These are phyloP conservation scores for Cercis canadensis DNA, from an alignment of 306 rosid species.

Conservation along the genomic window DNA sequence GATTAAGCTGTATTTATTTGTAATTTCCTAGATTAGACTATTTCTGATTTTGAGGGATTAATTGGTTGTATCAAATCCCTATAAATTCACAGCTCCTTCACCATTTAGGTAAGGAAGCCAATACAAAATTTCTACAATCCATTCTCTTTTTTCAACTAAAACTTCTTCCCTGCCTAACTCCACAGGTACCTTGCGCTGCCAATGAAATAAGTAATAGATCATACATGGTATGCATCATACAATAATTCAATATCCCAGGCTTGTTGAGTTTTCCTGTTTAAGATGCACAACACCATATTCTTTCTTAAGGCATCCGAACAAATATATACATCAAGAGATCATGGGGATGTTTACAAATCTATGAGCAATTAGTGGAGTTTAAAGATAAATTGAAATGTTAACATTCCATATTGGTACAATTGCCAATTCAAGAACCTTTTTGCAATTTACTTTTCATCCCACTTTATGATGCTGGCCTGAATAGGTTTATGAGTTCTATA, in stretches of 20 bases:
- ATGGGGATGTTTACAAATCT: neutral
- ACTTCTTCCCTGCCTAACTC: neutral
- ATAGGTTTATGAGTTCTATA: neutral
- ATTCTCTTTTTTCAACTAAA: neutral
- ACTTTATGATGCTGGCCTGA: neutral
- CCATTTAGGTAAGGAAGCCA: no score
- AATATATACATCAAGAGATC: neutral
- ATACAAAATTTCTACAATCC: no score
- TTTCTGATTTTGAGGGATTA: no score
- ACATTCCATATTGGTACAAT: neutral
- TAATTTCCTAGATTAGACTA: no score
- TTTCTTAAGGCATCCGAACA: slow-evolving; percentile 3
- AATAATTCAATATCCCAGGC: neutral
- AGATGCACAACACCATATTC: neutral
- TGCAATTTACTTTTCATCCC: neutral
- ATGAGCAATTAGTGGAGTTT: neutral
- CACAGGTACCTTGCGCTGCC: no score
- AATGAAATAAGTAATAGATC: neutral
- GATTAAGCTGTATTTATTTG: no score
- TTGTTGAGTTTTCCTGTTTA: neutral
- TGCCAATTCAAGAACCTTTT: no score
- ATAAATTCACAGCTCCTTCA: no score
- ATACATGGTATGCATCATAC: neutral
- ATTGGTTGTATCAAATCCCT: no score
- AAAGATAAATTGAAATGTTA: neutral